These are phyloP conservation scores for Fagopyrum homotropicum DNA, from an alignment of 148 eudicot genomes.

Conservation along the genomic window DNA sequence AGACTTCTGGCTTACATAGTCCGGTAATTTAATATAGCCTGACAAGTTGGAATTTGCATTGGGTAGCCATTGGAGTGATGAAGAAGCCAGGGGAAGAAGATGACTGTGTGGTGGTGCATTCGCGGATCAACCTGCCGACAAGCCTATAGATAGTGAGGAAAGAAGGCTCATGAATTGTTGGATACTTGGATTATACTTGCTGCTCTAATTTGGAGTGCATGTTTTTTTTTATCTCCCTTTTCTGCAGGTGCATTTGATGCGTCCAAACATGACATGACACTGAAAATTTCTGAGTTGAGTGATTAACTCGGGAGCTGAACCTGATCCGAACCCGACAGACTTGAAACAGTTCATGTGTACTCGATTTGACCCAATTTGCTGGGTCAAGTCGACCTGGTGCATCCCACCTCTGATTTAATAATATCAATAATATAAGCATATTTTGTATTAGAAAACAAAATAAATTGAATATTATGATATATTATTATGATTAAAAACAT, in stretches of 20 bases:
- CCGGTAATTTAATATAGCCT: neutral
- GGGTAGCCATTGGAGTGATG: conserved; percentile 7
- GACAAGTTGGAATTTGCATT: neutral
- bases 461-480: too few relatives aligned
- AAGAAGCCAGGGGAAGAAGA: conserved; percentile 8
- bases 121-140: neutral
- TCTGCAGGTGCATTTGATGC: neutral
- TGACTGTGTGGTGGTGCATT: neutral
- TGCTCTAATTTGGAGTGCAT: conserved; percentile 3
- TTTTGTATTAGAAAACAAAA: too few relatives aligned
- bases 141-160: neutral
- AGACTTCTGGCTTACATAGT: neutral
- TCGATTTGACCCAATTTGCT: too few relatives aligned
- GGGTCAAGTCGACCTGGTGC: too few relatives aligned
- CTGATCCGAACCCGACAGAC: too few relatives aligned
- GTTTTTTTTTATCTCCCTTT: neutral
- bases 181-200: neutral
- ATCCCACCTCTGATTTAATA: too few relatives aligned
- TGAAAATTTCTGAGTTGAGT: too few relatives aligned
- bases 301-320: too few relatives aligned
- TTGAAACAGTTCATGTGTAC: too few relatives aligned
- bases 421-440: too few relatives aligned
- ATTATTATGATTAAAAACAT: too few relatives aligned
- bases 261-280: too few relatives aligned
- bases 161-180: neutral